Evolutionary conservation across 345 rosid species (phyloP).

Genomic region (Populus simonii): DNA sequence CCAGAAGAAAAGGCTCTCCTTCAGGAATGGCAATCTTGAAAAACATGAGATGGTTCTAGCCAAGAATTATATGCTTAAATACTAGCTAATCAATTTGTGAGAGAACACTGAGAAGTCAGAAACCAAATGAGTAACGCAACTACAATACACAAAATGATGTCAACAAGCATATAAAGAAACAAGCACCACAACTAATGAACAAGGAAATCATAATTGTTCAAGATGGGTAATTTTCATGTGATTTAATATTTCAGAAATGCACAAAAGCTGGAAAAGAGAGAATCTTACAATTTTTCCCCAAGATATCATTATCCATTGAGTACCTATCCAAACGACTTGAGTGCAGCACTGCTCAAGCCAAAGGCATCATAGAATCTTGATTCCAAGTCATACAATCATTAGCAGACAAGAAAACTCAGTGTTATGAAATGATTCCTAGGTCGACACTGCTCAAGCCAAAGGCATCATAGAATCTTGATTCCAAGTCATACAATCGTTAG

Average conservation of each 20-base stretch:
- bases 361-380: background rate
- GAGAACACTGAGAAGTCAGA: background rate
- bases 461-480: constrained; percentile 2
- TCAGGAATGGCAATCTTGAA: background rate
- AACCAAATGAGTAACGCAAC: background rate
- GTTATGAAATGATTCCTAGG: constrained; percentile 13
- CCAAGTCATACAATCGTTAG: constrained; percentile 1
- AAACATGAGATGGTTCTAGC: background rate
- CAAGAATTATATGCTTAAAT: background rate
- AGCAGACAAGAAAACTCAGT: background rate
- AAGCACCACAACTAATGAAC: constrained; percentile 4
- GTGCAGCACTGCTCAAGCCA: constrained; percentile 10
- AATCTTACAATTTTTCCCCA: constrained; percentile 16
- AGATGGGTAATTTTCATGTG: constrained; percentile 9
- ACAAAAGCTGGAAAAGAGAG: constrained; percentile 13
- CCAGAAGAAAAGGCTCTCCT: background rate
- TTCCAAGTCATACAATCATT: constrained; percentile 4
- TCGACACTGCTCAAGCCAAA: background rate
- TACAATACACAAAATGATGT: background rate
- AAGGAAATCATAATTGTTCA: background rate
- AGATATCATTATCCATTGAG: constrained; percentile 8
- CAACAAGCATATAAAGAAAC: background rate
- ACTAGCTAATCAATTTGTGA: background rate
- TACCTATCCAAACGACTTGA: constrained; percentile 11
- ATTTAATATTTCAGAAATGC: background rate